A percentile compares a stretch with the other conserved stretches of the same genome.
Evolutionary conservation across 225 moss, liverwort and hornwort genomes (phyloP).

Genomic region (Neckera pumila): DNA sequence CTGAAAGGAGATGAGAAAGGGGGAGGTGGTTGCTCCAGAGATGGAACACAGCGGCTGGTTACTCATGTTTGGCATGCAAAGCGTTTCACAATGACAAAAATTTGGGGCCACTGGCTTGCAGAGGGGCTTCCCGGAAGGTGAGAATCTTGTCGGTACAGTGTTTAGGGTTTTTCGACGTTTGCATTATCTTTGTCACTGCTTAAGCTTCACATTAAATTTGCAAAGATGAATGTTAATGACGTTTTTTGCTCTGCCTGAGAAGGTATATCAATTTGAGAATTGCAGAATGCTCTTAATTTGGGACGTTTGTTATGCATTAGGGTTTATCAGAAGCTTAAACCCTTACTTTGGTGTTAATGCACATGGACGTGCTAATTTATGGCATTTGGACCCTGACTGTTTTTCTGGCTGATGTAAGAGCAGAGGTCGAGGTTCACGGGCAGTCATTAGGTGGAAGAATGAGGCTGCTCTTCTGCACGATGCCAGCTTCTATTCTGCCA

Average conservation of each 20-base stretch:
- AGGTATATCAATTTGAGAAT: not conserved
- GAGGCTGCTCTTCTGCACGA: slow-evolving; percentile 82
- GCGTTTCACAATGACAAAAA: slow-evolving; percentile 79
- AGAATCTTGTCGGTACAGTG: not conserved
- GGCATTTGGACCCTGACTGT: not conserved
- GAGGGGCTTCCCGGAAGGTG: slow-evolving; percentile 81
- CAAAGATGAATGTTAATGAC: not conserved
- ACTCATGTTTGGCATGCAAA: slow-evolving; percentile 99
- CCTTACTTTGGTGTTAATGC: not conserved
- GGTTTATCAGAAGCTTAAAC: not conserved
- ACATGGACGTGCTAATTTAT: not conserved
- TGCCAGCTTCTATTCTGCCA: slow-evolving; percentile 72
- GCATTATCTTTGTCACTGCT: not conserved
- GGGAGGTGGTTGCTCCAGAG: slow-evolving; percentile 35
- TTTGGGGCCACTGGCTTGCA: slow-evolving; percentile 80
- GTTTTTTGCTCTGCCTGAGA: not conserved
- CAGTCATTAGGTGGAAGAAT: slow-evolving; percentile 70
- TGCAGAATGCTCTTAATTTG: not conserved
- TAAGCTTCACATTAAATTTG: not conserved
- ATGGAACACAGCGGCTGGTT: slow-evolving; percentile 78
- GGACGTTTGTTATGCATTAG: not conserved
- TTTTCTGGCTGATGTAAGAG: not conserved
- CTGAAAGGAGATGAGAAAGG: slow-evolving; percentile 55
- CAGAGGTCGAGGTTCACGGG: slow-evolving; percentile 87
- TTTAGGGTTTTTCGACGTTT: not conserved